A percentile compares a stretch with the other conserved stretches of the same genome.
Conservation (phyloP, 108 stramenopile genomes). For the Cyclotella distinguenda region DNA sequence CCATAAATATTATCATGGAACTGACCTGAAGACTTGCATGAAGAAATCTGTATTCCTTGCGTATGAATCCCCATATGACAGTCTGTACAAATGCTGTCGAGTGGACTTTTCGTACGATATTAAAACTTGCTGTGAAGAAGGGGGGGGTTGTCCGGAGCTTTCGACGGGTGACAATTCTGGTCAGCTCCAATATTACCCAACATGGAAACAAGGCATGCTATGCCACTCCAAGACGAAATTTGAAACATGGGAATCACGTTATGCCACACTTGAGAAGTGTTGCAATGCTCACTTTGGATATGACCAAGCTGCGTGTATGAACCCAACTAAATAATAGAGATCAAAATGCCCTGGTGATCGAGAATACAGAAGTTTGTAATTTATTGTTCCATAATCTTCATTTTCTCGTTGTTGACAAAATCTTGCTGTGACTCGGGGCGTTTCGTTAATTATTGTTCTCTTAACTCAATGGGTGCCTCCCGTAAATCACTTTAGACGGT, state of each 20-base stretch:
- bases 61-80: conserved; percentile 19
- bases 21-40: conserved; percentile 14
- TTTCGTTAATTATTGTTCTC: too few species aligned
- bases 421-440: too few species aligned
- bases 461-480: too few species aligned
- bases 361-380: too few species aligned
- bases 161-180: background rate
- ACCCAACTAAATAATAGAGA: background rate
- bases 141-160: conserved; percentile 29
- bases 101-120: conserved; percentile 28
- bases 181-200: conserved; percentile 17
- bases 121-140: conserved; percentile 27
- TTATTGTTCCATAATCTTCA: too few species aligned
- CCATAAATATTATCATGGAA: conserved; percentile 13
- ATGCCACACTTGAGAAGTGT: conserved; percentile 6
- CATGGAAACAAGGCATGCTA: conserved; percentile 9
- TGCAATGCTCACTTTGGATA: background rate
- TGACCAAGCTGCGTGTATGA: background rate
- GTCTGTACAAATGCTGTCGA: conserved; percentile 22
- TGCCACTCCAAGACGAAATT: background rate
- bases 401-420: too few species aligned
- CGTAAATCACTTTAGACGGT: too few species aligned
- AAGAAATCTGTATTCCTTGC: conserved; percentile 24
- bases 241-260: background rate
- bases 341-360: too few species aligned